Evolutionary conservation across 1,284 basidiomycete genomes (phyloP), one percentile per base, ranked within the genome.

Genomic region (Cutaneotrichosporon cyanovorans): DNA sequence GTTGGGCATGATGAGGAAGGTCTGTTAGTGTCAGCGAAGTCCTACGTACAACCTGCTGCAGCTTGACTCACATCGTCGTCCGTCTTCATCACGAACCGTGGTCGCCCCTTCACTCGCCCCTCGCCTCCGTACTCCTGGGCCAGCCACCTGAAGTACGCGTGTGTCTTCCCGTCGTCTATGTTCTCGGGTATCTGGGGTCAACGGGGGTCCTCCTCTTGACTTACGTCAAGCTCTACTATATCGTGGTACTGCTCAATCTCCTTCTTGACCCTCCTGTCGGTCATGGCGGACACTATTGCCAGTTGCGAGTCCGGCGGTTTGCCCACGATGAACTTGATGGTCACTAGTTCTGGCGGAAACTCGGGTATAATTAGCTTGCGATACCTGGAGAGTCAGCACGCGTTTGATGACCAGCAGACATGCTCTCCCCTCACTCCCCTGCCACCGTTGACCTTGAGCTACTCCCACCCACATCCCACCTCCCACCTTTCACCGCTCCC

Each of bases 91-190:
- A 73, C 69, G 51, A 71, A 73, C 48, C 68, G 55, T 9, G 72
- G 72, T 30, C 69, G 53, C 11, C 63, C 72, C 51, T 63, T 65
- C 28, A 68, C 64, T 42, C 57, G 55, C 15, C 66, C 69, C 35
- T 49, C 40, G 5, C 67, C 70, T 10, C 45, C 61, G 42, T 62
- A 72, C 42, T 58, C 49, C 35, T 65, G 57, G 0, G 69, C 72
- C 10, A 71, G 61, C 66, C 66, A 73, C 51, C 69, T 67, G 53
- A 70, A 71, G 53, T 68, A 73, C 50, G 66, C 67, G 57, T 70
- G 67, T 22, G 71, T 73, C 55, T 73, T 73, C 25, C 72, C 72
- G 18, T 61, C 45, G 55, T 73, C 71, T 35, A 73, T 71, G 53
- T 72, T 69, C 45, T 73, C 72, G 9, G 65, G 54, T 46, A 67